Conservation (phyloP, 306 rosid genomes). For the Trifolium pratense region DNA sequence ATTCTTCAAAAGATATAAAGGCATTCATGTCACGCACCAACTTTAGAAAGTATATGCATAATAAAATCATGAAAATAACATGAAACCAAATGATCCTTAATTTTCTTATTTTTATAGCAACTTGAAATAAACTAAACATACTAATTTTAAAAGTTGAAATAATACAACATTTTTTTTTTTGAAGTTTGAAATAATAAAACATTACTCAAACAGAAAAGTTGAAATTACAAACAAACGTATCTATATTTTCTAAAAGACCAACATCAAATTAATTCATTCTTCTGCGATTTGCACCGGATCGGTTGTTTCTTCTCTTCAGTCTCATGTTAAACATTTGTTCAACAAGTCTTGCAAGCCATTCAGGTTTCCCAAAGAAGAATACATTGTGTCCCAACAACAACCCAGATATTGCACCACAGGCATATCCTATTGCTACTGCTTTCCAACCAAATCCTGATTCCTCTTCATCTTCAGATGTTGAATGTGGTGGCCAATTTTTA, state of each 20-base stretch:
- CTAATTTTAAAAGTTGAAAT: background rate
- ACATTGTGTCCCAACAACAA: constrained; percentile 18
- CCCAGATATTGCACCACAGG: background rate
- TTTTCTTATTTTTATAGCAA: no score
- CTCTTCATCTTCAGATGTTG: background rate
- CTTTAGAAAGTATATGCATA: background rate
- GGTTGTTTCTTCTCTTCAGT: background rate
- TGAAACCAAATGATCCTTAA: no score
- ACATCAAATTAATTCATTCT: background rate
- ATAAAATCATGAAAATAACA: background rate
- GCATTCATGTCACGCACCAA: no score
- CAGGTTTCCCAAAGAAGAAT: background rate
- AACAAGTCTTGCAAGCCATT: background rate
- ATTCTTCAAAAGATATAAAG: no score
- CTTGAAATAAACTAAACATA: background rate
- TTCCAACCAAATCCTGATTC: background rate
- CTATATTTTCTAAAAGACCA: background rate
- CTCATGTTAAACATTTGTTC: background rate
- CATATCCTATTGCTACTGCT: background rate
- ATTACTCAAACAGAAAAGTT: background rate
- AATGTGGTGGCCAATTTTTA: background rate
- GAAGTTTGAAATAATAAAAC: no score
- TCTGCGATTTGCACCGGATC: background rate
- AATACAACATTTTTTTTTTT: no score
- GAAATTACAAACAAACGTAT: background rate